Conservation (phyloP, 805 yeast species). For the Debaryomyces castellii region DNA sequence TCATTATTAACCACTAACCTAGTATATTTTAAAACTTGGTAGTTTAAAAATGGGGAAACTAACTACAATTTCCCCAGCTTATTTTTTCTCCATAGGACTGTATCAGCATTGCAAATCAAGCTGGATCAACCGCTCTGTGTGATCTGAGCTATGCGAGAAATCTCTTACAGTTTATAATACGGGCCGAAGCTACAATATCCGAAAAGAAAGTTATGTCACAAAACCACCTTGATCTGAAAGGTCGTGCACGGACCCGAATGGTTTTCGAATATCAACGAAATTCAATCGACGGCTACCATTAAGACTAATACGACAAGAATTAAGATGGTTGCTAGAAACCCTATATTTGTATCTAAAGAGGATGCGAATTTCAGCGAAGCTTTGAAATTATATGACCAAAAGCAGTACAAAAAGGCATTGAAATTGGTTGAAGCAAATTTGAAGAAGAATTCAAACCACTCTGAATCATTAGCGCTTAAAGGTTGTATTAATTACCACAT, state of each 20-base stretch:
- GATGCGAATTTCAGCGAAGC: slow-evolving; percentile 79
- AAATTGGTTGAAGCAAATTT: slow-evolving; percentile 72
- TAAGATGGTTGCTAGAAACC: slow-evolving; percentile 23
- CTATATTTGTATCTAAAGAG: slow-evolving; percentile 54
- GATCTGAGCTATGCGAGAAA: no score
- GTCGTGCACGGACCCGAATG: neutral
- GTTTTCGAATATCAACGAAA: neutral
- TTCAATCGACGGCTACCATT: neutral
- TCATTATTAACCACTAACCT: no score
- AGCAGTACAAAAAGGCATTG: slow-evolving; percentile 84
- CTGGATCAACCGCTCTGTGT: no score
- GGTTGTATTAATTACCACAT: slow-evolving; percentile 65
- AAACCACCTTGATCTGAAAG: neutral
- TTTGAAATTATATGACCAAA: slow-evolving; percentile 74
- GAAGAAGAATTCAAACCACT: slow-evolving; percentile 72
- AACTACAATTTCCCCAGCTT: no score
- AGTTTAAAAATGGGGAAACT: no score
- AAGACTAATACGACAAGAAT: neutral
- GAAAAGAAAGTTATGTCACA: neutral
- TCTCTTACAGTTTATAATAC: neutral
- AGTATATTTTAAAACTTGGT: no score
- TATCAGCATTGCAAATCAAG: no score
- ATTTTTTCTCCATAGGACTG: no score
- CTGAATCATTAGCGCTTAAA: slow-evolving; percentile 81
- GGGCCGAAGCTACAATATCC: neutral